Conservation (phyloP, 352 stramenopile genomes). For the Blastocystis sp. region DNA sequence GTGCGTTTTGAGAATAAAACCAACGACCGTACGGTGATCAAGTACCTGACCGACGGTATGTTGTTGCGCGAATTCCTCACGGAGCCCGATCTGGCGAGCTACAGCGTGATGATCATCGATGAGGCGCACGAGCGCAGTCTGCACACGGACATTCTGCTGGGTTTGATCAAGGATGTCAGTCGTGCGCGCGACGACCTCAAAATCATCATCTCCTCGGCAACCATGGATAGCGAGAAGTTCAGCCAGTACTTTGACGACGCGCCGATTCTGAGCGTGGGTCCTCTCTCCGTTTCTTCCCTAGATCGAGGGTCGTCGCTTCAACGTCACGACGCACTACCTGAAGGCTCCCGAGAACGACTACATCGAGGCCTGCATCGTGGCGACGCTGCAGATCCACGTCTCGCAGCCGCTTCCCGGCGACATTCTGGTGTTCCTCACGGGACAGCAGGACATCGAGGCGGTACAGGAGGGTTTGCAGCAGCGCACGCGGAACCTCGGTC, state of each 20-base stretch:
- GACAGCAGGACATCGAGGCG: slow-evolving; percentile 97
- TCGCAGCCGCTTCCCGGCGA: slow-evolving; percentile 86
- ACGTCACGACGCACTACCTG: slow-evolving; percentile 40
- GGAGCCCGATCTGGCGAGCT: slow-evolving; percentile 77
- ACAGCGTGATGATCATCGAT: slow-evolving; percentile 95
- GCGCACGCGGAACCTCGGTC: slow-evolving; percentile 80
- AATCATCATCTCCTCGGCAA: slow-evolving; percentile 89
- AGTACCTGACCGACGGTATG: slow-evolving; percentile 99
- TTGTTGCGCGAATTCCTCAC: slow-evolving; percentile 93
- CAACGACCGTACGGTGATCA: slow-evolving; percentile 85
- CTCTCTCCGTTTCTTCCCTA: neutral
- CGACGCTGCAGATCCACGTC: slow-evolving; percentile 94
- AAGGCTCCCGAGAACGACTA: slow-evolving; percentile 89
- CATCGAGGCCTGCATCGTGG: slow-evolving; percentile 91
- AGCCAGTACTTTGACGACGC: slow-evolving; percentile 95
- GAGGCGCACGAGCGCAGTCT: slow-evolving; percentile 95
- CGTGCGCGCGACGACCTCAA: slow-evolving; percentile 88
- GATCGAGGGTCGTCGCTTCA: slow-evolving; percentile 41
- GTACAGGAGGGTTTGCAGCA: slow-evolving; percentile 85
- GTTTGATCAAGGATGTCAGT: slow-evolving; percentile 92
- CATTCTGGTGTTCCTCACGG: slow-evolving; percentile 96
- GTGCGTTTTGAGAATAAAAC: slow-evolving; percentile 99
- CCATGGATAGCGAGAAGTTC: slow-evolving; percentile 94
- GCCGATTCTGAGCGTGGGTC: slow-evolving; percentile 82
- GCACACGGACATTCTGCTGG: slow-evolving; percentile 95